phyloP scores from a whole-genome alignment of 345 rosid genomes.

The Balakata baccata region DNA sequence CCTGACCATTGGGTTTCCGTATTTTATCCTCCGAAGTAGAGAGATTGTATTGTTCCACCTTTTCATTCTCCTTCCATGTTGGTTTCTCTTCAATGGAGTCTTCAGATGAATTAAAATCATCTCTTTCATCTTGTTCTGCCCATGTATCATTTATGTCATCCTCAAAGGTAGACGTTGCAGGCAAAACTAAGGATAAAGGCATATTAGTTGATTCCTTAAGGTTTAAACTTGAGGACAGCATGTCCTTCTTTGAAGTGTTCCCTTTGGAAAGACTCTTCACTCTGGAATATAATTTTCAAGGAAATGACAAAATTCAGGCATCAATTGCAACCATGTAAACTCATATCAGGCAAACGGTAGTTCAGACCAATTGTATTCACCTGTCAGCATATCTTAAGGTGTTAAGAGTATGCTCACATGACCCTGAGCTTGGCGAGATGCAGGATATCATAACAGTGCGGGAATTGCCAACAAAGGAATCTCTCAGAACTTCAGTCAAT shows the following conservation, averaged over 20 bases:
- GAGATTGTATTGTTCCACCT: conserved; percentile 44
- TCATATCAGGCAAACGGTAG: not conserved
- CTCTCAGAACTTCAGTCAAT: conserved; percentile 95
- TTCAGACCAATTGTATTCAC: conserved; percentile 30
- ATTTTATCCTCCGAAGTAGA: conserved; percentile 50
- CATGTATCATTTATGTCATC: conserved; percentile 71
- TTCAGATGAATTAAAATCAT: conserved; percentile 72
- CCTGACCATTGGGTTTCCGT: conserved; percentile 47
- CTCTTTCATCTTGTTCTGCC: conserved; percentile 70
- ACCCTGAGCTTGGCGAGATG: conserved; percentile 97
- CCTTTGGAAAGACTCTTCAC: conserved; percentile 98
- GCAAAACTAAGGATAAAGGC: conserved; percentile 62
- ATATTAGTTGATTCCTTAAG: conserved; percentile 67
- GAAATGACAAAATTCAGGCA: not conserved
- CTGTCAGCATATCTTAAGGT: conserved; percentile 99
- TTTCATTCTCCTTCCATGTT: conserved; percentile 65
- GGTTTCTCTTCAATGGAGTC: conserved; percentile 66
- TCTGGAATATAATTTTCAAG: conserved; percentile 35
- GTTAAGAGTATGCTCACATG: conserved; percentile 96
- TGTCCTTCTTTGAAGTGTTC: conserved; percentile 75
- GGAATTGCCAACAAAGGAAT: conserved; percentile 94
- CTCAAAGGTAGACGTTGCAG: conserved; percentile 53
- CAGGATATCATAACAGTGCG: conserved; percentile 98
- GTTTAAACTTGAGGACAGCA: conserved; percentile 60
- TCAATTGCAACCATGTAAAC: not conserved